Evolutionary conservation across 257 asterid species (phyloP), one percentile per base, ranked within the genome.

Genomic region (Oldenlandia corymbosa): DNA sequence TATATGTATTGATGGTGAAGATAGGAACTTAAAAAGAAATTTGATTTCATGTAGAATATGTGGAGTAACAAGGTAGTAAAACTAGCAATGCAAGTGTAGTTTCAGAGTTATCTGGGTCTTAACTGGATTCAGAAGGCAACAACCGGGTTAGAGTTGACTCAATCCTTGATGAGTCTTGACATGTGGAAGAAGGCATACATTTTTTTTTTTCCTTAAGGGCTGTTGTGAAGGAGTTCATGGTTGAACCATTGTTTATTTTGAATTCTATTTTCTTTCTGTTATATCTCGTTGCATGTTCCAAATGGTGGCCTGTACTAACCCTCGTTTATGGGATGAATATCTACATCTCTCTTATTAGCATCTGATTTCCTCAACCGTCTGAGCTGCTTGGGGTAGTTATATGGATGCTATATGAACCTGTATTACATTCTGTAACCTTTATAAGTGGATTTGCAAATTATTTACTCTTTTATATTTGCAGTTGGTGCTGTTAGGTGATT

Each of bases 401-500:
- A 9, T 26, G 54, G 62, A 32, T 66, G 45, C 51, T 50, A 24
- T 27, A 23, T 42, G 43, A 41, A 43, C 17, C 51, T 17, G 2
- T 54, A 39, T 36, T 42, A 13, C 27, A 53, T 1, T 63, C 30
- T 34, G 21, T 51, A 17, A 37, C 20, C 43, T 13, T 6, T 7
- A 26, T 9, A 16, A 56, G 10, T 28, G 13, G 46, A 10, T 21
- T 31, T 68, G 51, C 42, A 41, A 56, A 75, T 77, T 66, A 70
- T 68, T 24, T 34, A 60, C 23, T 68, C 24, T 18, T 66, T 52
- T 65, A 66, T 71, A 21, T 69, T 43, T 80, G 73, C 88, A 93
- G 99, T 65, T 93, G 78, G 99, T 93, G 76, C 81, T 93, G 60
- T 79, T 93, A 75, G 97, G 97, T 61, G 95, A 86, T 80, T 93